Evolutionary conservation across 2,329 filamentous ascomycete species (phyloP).

Genomic region (Tolypocladium album): DNA sequence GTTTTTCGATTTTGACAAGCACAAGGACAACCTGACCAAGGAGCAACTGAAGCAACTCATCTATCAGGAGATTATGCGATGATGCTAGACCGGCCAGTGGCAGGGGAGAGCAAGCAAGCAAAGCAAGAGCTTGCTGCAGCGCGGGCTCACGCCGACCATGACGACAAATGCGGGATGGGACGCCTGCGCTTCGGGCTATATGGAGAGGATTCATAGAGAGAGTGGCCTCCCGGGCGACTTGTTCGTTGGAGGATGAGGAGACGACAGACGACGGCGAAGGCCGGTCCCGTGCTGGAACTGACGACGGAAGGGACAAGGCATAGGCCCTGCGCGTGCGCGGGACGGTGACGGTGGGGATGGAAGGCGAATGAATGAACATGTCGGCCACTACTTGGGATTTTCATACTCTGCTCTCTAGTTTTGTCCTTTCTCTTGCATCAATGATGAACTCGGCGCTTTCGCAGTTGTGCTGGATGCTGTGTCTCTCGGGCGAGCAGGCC

Average conservation of each 20-base stretch:
- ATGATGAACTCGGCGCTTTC: neutral
- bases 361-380: neutral
- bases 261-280: neutral
- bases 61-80: constrained; percentile 88
- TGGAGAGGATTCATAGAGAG: neutral
- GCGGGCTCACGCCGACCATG: neutral
- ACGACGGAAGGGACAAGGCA: neutral
- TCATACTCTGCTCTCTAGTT: neutral
- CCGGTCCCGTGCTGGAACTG: neutral
- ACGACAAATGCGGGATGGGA: neutral
- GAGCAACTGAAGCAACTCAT: constrained; percentile 97
- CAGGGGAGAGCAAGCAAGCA: neutral
- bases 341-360: neutral
- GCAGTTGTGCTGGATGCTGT: neutral
- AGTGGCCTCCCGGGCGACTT: neutral
- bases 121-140: neutral
- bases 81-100: constrained; percentile 2
- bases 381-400: neutral
- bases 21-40: constrained; percentile 97
- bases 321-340: neutral
- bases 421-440: neutral
- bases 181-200: neutral
- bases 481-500: too few species aligned
- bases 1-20: constrained; percentile 99
- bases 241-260: neutral